Base-by-base conservation (phyloP, 2,329 filamentous ascomycete genomes). In the Botrytis aclada region DNA sequence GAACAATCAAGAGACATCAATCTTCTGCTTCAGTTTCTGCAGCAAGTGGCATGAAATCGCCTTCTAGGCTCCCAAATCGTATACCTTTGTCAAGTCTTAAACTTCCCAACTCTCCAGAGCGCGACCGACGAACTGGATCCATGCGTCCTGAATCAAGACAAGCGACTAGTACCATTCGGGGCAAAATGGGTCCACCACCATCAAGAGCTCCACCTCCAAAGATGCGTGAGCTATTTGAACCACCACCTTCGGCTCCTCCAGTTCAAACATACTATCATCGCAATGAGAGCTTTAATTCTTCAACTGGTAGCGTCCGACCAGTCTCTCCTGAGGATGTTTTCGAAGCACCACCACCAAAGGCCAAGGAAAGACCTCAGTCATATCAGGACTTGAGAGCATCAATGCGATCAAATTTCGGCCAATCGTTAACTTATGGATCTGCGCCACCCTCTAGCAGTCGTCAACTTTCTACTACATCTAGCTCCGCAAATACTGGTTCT, bases 321-420 rank as follows among this genome's bases (percentile, higher is more conserved):
- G 85, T 90, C 7, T 87, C 89, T 75, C 93, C 93, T 0, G 95
- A 98, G 78, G 95, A 98, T 78, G 91, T 93, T 0, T 98, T 97
- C 79, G 91, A 95, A 78, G 94, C 95, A 78, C 84, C 85, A 39
- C 77, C 80, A 67, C 80, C 80, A 41, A 81, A 84, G 65, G 80
- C 79, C 65, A 82, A 76, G 74, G 76, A 16, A 77, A 81, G 74
- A 39, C 82, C 78, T 47, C 79, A 77, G 64, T 82, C 82, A 6
- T 81, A 82, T 51, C 80, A 84, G 74, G 84, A 86, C 73, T 63
- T 79, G 4, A 78, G 85, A 72, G 81, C 82, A 3, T 85, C 85
- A 1, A 81, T 86, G 71, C 83, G 84, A 47, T 81, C 80, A 64
- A 82, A 81, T 72, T 77, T 81, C 56, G 72, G 76, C 16, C 79